These are phyloP conservation scores for Corniculantispora saksenae DNA, from an alignment of 2,329 filamentous ascomycete genomes.

Conservation along the genomic window DNA sequence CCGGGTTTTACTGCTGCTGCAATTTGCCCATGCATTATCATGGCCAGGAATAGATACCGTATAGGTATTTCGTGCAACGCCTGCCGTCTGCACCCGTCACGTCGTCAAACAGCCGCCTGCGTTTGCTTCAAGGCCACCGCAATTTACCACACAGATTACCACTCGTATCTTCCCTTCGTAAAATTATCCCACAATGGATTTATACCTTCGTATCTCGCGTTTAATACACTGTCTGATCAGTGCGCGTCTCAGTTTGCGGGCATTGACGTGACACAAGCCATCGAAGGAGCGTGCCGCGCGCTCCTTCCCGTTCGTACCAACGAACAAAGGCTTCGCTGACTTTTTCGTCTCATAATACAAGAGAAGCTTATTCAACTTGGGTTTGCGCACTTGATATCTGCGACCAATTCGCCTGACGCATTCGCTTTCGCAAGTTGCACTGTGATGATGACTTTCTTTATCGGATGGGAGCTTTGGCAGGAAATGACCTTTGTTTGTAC, in stretches of 20 bases:
- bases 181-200: not conserved
- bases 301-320: not conserved
- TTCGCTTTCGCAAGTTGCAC: constrained; percentile 35
- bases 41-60: not conserved
- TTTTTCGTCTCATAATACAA: not conserved
- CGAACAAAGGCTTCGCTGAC: not conserved
- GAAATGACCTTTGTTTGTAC: constrained; percentile 82
- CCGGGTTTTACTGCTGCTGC: not conserved
- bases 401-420: not conserved
- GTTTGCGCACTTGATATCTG: not conserved
- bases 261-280: not conserved
- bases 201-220: not conserved
- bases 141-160: not conserved
- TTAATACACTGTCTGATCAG: not conserved
- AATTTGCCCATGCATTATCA: not conserved
- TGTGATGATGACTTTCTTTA: constrained; percentile 56
- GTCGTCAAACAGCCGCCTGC: not conserved
- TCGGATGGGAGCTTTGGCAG: constrained; percentile 79
- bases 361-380: not conserved
- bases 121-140: not conserved
- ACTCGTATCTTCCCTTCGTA: constrained; percentile 1
- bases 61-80: constrained; percentile 8
- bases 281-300: not conserved
- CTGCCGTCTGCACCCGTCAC: not conserved
- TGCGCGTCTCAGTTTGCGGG: not conserved